Percentiles rank a stretch among this genome's conserved stretches.
Evolutionary conservation across 2,329 filamentous ascomycete species (phyloP).

Genomic region (Penicillium brasilianum): DNA sequence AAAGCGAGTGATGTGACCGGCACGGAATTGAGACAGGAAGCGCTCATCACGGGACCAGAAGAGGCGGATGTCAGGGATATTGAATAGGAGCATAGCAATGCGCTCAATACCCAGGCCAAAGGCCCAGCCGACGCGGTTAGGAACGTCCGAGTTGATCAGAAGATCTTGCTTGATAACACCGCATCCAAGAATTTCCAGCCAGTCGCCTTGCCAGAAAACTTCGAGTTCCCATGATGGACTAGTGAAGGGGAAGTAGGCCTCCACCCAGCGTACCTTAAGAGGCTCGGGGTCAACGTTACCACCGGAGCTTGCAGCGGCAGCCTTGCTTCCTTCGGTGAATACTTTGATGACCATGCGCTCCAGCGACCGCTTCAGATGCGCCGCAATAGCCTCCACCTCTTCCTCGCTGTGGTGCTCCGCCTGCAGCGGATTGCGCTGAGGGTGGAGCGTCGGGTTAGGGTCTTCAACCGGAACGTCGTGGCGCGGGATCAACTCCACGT

Average conservation of each 20-base stretch:
- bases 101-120: conserved; percentile 94
- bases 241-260: conserved; percentile 97
- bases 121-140: conserved; percentile 84
- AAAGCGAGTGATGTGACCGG: conserved; percentile 66
- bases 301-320: conserved; percentile 58
- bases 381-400: conserved; percentile 80
- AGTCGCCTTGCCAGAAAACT: conserved; percentile 90
- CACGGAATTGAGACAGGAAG: conserved; percentile 82
- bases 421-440: conserved; percentile 83
- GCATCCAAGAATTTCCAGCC: conserved; percentile 95
- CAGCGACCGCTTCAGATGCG: conserved; percentile 85
- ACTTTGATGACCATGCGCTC: conserved; percentile 90
- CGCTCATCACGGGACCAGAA: conserved; percentile 90
- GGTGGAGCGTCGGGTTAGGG: conserved; percentile 76
- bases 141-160: conserved; percentile 75
- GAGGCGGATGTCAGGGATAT: conserved; percentile 92
- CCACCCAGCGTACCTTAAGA: conserved; percentile 87
- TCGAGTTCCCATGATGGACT: conserved; percentile 95
- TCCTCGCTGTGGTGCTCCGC: conserved; percentile 68
- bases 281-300: conserved; percentile 68
- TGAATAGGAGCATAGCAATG: conserved; percentile 96
- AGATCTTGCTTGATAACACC: conserved; percentile 86
- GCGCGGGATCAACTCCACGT: conserved; percentile 72
- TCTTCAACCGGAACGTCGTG: conserved; percentile 82
- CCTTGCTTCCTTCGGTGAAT: conserved; percentile 76